phyloP scores from a whole-genome alignment of 2,329 filamentous ascomycete genomes.

The Cucurbitaria berberidis region DNA sequence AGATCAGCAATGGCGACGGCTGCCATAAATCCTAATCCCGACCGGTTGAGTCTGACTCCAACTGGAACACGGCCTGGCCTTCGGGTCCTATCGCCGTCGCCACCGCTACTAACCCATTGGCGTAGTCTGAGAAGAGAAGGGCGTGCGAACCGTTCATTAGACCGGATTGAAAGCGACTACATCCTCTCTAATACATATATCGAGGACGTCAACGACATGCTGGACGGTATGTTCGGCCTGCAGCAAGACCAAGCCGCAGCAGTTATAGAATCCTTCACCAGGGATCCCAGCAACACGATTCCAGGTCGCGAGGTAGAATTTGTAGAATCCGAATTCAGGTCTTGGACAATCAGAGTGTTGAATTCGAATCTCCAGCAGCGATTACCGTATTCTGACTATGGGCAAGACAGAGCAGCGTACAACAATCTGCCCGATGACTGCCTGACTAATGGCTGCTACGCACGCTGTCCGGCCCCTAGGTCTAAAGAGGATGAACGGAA shows the following conservation, averaged over 20 bases:
- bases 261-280: not conserved
- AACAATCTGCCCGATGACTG: not conserved
- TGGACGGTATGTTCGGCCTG: not conserved
- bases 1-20: not conserved
- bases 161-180: conserved; percentile 1
- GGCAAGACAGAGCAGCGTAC: not conserved
- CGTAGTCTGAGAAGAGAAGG: not conserved
- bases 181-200: not conserved
- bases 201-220: not conserved
- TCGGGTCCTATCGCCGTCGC: not conserved
- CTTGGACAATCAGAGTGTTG: not conserved
- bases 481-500: not conserved
- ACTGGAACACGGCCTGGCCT: not conserved
- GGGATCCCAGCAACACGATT: not conserved
- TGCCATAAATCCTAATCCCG: not conserved
- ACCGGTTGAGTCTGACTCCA: not conserved
- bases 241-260: not conserved
- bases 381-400: not conserved
- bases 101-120: not conserved
- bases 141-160: not conserved
- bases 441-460: not conserved
- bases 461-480: not conserved
- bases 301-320: not conserved
- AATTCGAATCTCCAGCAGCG: not conserved
- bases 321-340: not conserved